Base-by-base conservation (phyloP, 345 rosid species). In the Salix brachista region DNA sequence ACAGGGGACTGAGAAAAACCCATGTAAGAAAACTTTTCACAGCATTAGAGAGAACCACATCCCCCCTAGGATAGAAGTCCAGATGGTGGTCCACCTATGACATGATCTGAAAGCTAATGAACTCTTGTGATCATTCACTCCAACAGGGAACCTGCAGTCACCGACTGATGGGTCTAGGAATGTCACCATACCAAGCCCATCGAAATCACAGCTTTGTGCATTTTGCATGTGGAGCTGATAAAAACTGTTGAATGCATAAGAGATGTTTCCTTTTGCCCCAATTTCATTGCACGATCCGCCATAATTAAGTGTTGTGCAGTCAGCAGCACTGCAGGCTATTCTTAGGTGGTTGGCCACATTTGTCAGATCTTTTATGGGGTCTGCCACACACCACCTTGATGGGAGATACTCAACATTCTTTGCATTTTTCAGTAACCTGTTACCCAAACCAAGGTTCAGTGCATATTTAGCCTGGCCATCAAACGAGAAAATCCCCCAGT, bases 391-490 rank as follows among this genome's bases (percentile, higher is more conserved):
- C 99, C 99, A 96, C 73, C 98, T 89, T 1, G 91, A 88, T 0
- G 98, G 97, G 48, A 96, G 96, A 83, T 96, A 93, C 75, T 90
- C 80, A 21, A 96, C 95, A 36, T 88, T 81, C 76, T 78, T 83
- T 0, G 98, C 96, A 72, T 93, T 90, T 88, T 87, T 88, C 78
- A 96, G 77, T 72, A 80, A 71, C 82, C 75, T 86, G 86, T 84
- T 90, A 58, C 99, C 99, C 83, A 86, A 73, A 30, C 96, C 94
- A 19, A 93, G 91, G 84, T 92, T 84, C 65, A 93, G 87, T 8
- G 90, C 84, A 74, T 96, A 96, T 80, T 96, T 96, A 68, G 98
- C 95, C 83, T 93, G 99, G 62, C 98, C 99, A 77, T 96, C 99
- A 18, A 93, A 96, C 46, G 97, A 92, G 90, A 96, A 93, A 74